Percentiles rank a stretch among this genome's conserved stretches.
Conservation (phyloP, 2,329 filamentous ascomycete species). For the Zasmidium cellare region DNA sequence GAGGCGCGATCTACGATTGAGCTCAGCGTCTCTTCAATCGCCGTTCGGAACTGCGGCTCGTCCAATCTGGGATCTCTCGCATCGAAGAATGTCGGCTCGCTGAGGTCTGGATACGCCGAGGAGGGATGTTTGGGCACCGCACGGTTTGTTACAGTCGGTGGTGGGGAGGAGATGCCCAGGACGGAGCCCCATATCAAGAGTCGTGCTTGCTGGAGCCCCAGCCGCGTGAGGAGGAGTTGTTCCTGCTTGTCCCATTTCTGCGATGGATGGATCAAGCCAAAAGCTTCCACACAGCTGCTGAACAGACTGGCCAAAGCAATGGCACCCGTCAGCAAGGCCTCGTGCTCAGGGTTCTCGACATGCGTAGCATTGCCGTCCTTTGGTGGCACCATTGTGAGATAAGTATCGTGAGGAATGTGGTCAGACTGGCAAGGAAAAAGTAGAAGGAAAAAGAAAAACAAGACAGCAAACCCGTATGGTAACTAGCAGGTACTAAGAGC, state of each 20-base stretch:
- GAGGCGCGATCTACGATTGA: constrained; percentile 48
- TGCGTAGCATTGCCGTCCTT: constrained; percentile 19
- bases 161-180: constrained; percentile 47
- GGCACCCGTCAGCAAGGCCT: constrained; percentile 39
- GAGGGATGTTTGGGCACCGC: constrained; percentile 47
- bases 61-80: constrained; percentile 45
- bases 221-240: constrained; percentile 43
- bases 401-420: background rate
- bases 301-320: constrained; percentile 47
- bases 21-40: constrained; percentile 42
- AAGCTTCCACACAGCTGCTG: constrained; percentile 50
- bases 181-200: constrained; percentile 51
- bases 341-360: constrained; percentile 29
- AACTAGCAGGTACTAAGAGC: background rate
- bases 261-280: constrained; percentile 46
- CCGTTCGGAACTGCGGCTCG: constrained; percentile 37
- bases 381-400: background rate
- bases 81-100: constrained; percentile 47
- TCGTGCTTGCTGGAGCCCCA: constrained; percentile 50
- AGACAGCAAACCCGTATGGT: background rate
- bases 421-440: background rate
- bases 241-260: constrained; percentile 45
- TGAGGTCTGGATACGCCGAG: constrained; percentile 45
- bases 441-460: background rate
- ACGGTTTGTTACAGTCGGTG: constrained; percentile 43